Percentiles rank a stretch among this genome's conserved stretches.
Conservation (phyloP, 2,329 filamentous ascomycete species). For the Aspergillus novofumigatus region DNA sequence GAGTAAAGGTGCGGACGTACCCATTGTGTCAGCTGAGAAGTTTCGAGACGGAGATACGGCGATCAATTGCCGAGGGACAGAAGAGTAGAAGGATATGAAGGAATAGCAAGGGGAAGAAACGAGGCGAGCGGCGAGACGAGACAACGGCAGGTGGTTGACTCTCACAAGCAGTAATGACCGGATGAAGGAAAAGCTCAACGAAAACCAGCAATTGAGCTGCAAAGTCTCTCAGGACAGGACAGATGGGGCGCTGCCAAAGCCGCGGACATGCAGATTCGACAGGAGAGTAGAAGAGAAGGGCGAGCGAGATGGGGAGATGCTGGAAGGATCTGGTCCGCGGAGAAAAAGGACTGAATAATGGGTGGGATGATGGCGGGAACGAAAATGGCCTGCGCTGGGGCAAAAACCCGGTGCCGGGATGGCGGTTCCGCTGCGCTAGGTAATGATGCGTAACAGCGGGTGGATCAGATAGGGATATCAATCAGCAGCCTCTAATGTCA, state of each 20-base stretch:
- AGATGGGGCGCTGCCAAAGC: not conserved
- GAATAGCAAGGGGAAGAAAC: not conserved
- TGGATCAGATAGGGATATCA: not conserved
- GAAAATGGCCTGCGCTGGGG: slow-evolving; percentile 12
- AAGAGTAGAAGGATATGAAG: not conserved
- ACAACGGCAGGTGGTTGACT: not conserved
- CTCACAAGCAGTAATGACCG: not conserved
- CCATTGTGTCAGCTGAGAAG: slow-evolving; percentile 12
- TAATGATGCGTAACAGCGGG: slow-evolving; percentile 7
- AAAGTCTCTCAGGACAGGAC: not conserved
- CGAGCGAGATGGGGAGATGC: slow-evolving; percentile 3
- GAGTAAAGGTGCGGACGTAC: slow-evolving; percentile 8
- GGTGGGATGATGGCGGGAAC: slow-evolving; percentile 17
- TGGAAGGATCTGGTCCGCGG: not conserved
- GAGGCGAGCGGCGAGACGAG: not conserved
- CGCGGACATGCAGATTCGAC: slow-evolving; percentile 1
- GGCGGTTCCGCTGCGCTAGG: slow-evolving; percentile 18
- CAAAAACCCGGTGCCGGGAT: slow-evolving; percentile 18
- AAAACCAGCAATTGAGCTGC: not conserved
- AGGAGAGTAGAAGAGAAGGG: slow-evolving; percentile 4
- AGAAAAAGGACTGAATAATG: slow-evolving; percentile 1
- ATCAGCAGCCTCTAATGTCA: slow-evolving; percentile 1
- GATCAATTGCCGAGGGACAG: slow-evolving; percentile 1
- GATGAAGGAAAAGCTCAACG: not conserved
- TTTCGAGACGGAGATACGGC: not conserved